Conservation (phyloP, 345 rosid genomes). For the Dimocarpus longan region DNA sequence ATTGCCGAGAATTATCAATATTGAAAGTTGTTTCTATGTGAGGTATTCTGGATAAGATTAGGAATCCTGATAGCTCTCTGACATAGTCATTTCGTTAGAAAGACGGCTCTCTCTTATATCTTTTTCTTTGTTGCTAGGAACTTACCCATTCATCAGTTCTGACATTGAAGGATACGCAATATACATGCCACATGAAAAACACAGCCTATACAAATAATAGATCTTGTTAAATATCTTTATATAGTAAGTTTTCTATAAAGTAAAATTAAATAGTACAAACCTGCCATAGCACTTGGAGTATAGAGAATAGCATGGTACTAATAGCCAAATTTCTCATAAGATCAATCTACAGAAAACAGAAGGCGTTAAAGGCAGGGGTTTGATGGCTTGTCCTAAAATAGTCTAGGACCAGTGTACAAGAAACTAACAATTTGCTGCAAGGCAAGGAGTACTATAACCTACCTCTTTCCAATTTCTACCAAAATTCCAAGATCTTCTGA, state of each 20-base stretch:
- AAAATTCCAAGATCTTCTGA: constrained; percentile 17
- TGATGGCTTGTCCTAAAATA: neutral
- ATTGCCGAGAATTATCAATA: neutral
- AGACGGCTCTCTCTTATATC: neutral
- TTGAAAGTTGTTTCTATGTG: neutral
- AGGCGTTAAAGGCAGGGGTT: neutral
- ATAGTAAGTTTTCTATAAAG: neutral
- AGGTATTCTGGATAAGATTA: neutral
- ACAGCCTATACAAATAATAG: constrained; percentile 38
- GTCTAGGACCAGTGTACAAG: neutral
- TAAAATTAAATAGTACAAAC: constrained; percentile 24
- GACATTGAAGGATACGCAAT: constrained; percentile 65
- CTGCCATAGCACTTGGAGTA: constrained; percentile 72
- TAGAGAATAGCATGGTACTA: constrained; percentile 52
- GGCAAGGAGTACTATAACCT: constrained; percentile 5
- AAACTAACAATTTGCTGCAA: neutral
- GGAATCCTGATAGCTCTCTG: neutral
- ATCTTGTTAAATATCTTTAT: neutral
- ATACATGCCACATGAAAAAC: constrained; percentile 60
- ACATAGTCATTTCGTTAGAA: neutral
- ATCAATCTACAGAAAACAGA: constrained; percentile 32
- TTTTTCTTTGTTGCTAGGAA: constrained; percentile 17
- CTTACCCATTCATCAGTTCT: constrained; percentile 80
- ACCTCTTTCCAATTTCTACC: constrained; percentile 36
- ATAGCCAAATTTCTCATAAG: constrained; percentile 32